phyloP scores from a whole-genome alignment of 2,329 filamentous ascomycete species.

The Aureobasidium vineae region DNA sequence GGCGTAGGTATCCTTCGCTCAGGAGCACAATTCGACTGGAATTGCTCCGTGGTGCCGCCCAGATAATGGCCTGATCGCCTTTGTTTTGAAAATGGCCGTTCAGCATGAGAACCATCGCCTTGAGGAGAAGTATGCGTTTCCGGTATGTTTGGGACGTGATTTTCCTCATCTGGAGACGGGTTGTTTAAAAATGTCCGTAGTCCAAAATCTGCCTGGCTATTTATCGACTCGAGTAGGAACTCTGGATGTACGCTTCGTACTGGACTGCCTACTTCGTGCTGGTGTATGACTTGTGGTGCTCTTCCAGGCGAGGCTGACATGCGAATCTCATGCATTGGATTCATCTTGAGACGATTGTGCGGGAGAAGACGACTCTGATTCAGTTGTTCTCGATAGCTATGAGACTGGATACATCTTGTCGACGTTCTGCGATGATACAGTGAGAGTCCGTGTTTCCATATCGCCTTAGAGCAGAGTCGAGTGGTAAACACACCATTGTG shows the following conservation, averaged over 20 bases:
- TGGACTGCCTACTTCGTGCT: constrained; percentile 36
- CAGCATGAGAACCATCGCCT: not conserved
- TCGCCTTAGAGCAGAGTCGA: not conserved
- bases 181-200: constrained; percentile 40
- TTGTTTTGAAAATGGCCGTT: constrained; percentile 13
- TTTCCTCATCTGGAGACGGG: constrained; percentile 26
- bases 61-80: constrained; percentile 27
- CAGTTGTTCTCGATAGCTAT: not conserved
- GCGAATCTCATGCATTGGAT: constrained; percentile 29
- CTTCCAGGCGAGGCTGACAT: constrained; percentile 38
- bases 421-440: not conserved
- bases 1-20: not conserved
- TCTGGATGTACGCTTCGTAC: constrained; percentile 39
- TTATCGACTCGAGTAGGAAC: constrained; percentile 36
- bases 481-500: constrained; percentile 21
- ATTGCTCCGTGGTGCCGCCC: constrained; percentile 19
- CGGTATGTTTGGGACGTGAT: not conserved
- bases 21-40: constrained; percentile 23
- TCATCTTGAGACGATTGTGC: not conserved
- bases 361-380: not conserved
- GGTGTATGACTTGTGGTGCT: constrained; percentile 38
- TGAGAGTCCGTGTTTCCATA: constrained; percentile 5
- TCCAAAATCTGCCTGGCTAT: constrained; percentile 36
- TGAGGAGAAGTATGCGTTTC: not conserved
- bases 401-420: constrained; percentile 1